A percentile compares a stretch with the other conserved stretches of the same genome.
Conservation (phyloP, 2,329 filamentous ascomycete species). For the Colletotrichum phormii region DNA sequence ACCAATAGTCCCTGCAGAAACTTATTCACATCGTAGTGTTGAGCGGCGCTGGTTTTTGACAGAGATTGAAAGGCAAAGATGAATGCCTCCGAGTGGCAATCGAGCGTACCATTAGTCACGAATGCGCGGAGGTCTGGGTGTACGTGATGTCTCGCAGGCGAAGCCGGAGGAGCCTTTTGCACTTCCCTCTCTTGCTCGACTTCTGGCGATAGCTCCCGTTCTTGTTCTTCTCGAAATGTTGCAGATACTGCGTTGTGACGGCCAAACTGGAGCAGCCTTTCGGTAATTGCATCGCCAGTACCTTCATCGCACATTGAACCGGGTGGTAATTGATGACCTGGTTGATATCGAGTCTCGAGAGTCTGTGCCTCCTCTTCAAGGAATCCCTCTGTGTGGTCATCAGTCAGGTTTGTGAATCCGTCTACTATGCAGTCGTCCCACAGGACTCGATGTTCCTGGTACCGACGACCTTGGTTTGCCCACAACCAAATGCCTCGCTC, state of each 20-base stretch:
- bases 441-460: slow-evolving; percentile 52
- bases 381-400: slow-evolving; percentile 53
- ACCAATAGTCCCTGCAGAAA: slow-evolving; percentile 57
- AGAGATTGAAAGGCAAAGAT: slow-evolving; percentile 59
- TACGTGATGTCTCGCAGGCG: slow-evolving; percentile 54
- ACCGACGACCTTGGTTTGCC: slow-evolving; percentile 68
- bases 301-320: background rate
- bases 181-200: slow-evolving; percentile 69
- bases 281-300: background rate
- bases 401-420: slow-evolving; percentile 34
- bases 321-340: background rate
- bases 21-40: slow-evolving; percentile 43
- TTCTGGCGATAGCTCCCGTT: slow-evolving; percentile 75
- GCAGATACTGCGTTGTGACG: slow-evolving; percentile 46
- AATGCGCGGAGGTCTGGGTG: slow-evolving; percentile 57
- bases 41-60: slow-evolving; percentile 51
- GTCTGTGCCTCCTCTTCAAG: slow-evolving; percentile 66
- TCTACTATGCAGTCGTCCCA: slow-evolving; percentile 42
- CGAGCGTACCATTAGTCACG: slow-evolving; percentile 49
- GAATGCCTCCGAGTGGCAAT: slow-evolving; percentile 47
- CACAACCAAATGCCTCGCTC: slow-evolving; percentile 66
- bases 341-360: slow-evolving; percentile 64
- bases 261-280: slow-evolving; percentile 52
- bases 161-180: slow-evolving; percentile 56
- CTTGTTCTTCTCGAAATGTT: slow-evolving; percentile 72